phyloP scores from a whole-genome alignment of 371 early-diverging fungal species.

The Mucor lusitanicus region DNA sequence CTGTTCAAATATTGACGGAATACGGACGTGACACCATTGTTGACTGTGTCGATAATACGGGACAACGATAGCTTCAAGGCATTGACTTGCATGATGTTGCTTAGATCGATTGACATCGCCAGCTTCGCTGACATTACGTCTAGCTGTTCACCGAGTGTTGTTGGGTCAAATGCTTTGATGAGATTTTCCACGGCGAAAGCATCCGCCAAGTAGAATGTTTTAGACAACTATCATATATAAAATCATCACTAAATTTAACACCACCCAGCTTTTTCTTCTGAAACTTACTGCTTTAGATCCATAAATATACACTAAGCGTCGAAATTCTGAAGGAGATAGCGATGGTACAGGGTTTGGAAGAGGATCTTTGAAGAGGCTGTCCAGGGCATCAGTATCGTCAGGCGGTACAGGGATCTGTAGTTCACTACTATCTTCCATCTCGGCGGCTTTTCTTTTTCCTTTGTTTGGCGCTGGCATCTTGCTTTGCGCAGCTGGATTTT shows the following conservation, averaged over 20 bases:
- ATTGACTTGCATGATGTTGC: conserved; percentile 18
- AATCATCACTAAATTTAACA: conserved; percentile 1
- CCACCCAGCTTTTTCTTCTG: too few relatives aligned
- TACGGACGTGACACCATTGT: conserved; percentile 2
- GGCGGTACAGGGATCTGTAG: too few relatives aligned
- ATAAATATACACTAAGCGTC: not conserved
- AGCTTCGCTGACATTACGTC: conserved; percentile 22
- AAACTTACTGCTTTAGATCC: conserved; percentile 18
- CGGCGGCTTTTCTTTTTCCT: too few relatives aligned
- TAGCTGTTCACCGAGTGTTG: conserved; percentile 17
- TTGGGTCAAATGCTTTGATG: conserved; percentile 14
- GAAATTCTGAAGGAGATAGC: too few relatives aligned
- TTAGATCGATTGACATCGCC: conserved; percentile 15
- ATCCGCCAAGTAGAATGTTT: conserved; percentile 13
- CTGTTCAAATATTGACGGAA: conserved; percentile 15
- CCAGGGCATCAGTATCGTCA: too few relatives aligned
- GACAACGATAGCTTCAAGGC: conserved; percentile 20
- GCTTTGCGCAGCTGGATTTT: too few relatives aligned
- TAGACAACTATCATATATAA: conserved; percentile 11
- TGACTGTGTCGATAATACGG: conserved; percentile 19
- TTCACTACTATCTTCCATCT: too few relatives aligned
- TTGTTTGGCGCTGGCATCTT: too few relatives aligned
- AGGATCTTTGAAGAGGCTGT: too few relatives aligned
- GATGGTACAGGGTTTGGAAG: too few relatives aligned
- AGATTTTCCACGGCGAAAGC: conserved; percentile 9